phyloP scores from a whole-genome alignment of 1,284 basidiomycete species.

The Phlebopus sp. region DNA sequence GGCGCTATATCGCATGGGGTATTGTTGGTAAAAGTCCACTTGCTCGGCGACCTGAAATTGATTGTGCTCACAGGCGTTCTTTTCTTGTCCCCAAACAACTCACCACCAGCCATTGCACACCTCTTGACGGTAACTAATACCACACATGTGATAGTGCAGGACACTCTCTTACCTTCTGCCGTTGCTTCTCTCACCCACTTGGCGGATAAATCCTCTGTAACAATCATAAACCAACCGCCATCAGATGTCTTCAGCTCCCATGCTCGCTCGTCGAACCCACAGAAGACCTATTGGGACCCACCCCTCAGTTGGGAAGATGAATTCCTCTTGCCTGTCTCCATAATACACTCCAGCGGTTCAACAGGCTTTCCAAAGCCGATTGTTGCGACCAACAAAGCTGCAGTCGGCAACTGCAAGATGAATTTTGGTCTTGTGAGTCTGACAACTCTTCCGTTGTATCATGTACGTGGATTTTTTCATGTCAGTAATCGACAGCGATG shows the following conservation, averaged over 20 bases:
- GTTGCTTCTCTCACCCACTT: constrained; percentile 16
- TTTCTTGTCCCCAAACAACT: constrained; percentile 57
- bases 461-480: constrained; percentile 34
- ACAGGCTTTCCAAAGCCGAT: constrained; percentile 47
- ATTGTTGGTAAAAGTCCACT: constrained; percentile 20
- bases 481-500: neutral
- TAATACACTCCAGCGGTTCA: constrained; percentile 64
- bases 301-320: constrained; percentile 47
- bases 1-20: constrained; percentile 30
- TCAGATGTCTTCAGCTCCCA: constrained; percentile 14
- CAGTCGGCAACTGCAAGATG: constrained; percentile 36
- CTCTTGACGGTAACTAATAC: constrained; percentile 48
- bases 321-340: constrained; percentile 41
- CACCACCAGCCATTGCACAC: constrained; percentile 53
- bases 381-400: constrained; percentile 38
- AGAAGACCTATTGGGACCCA: constrained; percentile 34
- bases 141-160: constrained; percentile 38
- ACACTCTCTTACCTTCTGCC: constrained; percentile 14
- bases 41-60: neutral
- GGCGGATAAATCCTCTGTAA: constrained; percentile 19
- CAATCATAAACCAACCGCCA: constrained; percentile 22
- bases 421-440: constrained; percentile 48
- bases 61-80: constrained; percentile 26
- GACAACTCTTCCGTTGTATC: constrained; percentile 40
- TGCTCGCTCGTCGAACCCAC: constrained; percentile 30